Percentiles rank a stretch among this genome's conserved stretches.
Conservation (phyloP, 495 filamentous ascomycete species). For the Cairneyella variabilis region DNA sequence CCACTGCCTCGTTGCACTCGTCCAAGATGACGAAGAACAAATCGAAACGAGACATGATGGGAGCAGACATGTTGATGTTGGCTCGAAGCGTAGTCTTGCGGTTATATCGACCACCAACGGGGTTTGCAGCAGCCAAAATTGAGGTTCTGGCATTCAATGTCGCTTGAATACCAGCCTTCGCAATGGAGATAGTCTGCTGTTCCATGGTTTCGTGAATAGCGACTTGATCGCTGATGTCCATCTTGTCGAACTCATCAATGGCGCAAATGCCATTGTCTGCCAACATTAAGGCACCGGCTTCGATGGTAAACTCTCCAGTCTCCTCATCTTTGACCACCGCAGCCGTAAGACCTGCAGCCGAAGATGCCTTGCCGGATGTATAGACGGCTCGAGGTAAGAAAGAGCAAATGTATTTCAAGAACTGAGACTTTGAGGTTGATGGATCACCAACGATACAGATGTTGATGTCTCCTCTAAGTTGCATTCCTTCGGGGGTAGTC, state of each 20-base stretch:
- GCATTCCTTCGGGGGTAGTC: constrained; percentile 85
- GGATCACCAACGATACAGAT: constrained; percentile 98
- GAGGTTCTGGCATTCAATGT: constrained; percentile 93
- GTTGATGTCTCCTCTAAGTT: constrained; percentile 94
- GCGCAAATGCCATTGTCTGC: constrained; percentile 96
- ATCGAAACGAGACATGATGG: constrained; percentile 99
- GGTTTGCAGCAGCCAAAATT: constrained; percentile 95
- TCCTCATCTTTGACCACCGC: constrained; percentile 98
- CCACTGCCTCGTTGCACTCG: constrained; percentile 88
- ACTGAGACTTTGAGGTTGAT: constrained; percentile 97
- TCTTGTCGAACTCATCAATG: constrained; percentile 99
- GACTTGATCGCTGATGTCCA: constrained; percentile 97
- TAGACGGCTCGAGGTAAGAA: constrained; percentile 96
- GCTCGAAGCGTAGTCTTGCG: constrained; percentile 87
- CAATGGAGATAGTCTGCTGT: constrained; percentile 99
- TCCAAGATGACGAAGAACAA: constrained; percentile 98
- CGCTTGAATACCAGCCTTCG: constrained; percentile 97
- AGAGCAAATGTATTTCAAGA: constrained; percentile 96
- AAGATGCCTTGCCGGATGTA: constrained; percentile 96
- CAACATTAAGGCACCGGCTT: constrained; percentile 97
- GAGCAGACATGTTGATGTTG: constrained; percentile 97
- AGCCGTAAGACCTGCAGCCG: constrained; percentile 93
- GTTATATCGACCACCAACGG: constrained; percentile 94
- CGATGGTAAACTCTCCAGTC: constrained; percentile 97
- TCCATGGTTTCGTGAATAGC: constrained; percentile 99